Conservation (phyloP, 805 yeast genomes). For the Blastobotrys attinorum region DNA sequence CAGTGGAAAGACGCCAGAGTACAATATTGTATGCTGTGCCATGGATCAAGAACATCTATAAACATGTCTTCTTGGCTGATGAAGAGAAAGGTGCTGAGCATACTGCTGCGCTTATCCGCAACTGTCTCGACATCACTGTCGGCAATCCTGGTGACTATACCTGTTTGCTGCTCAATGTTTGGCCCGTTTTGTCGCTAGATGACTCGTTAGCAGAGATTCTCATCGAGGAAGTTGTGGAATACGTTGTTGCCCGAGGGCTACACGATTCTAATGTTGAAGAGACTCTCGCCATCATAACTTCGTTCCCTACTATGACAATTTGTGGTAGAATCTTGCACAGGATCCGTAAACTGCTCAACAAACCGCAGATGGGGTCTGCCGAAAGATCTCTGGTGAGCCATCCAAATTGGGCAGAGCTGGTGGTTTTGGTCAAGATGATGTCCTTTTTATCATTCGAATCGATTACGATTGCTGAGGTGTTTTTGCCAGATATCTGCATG, state of each 20-base stretch:
- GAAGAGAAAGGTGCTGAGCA: slow-evolving; percentile 53
- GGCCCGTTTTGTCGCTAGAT: slow-evolving; percentile 61
- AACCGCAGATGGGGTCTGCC: slow-evolving; percentile 34
- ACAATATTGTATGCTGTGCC: slow-evolving; percentile 53
- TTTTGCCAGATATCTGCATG: slow-evolving; percentile 61
- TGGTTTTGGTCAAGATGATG: slow-evolving; percentile 55
- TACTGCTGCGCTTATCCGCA: slow-evolving; percentile 52
- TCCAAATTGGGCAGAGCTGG: slow-evolving; percentile 62
- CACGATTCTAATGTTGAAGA: slow-evolving; percentile 51
- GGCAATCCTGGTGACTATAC: slow-evolving; percentile 41
- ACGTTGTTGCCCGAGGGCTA: slow-evolving; percentile 61
- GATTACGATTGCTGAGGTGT: slow-evolving; percentile 14
- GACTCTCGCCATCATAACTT: slow-evolving; percentile 52
- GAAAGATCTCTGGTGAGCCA: slow-evolving; percentile 43
- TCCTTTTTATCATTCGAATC: slow-evolving; percentile 67
- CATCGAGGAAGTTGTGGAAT: slow-evolving; percentile 66
- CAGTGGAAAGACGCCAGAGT: slow-evolving; percentile 31
- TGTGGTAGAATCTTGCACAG: slow-evolving; percentile 57
- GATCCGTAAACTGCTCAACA: slow-evolving; percentile 46
- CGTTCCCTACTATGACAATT: slow-evolving; percentile 63
- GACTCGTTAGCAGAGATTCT: slow-evolving; percentile 49
- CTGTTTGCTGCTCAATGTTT: slow-evolving; percentile 50
- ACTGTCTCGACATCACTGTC: slow-evolving; percentile 52
- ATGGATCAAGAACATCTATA: slow-evolving; percentile 64
- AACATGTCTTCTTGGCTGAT: slow-evolving; percentile 43